Conservation (phyloP, 768 basidiomycete species). For the Hemileccinum impolitum region DNA sequence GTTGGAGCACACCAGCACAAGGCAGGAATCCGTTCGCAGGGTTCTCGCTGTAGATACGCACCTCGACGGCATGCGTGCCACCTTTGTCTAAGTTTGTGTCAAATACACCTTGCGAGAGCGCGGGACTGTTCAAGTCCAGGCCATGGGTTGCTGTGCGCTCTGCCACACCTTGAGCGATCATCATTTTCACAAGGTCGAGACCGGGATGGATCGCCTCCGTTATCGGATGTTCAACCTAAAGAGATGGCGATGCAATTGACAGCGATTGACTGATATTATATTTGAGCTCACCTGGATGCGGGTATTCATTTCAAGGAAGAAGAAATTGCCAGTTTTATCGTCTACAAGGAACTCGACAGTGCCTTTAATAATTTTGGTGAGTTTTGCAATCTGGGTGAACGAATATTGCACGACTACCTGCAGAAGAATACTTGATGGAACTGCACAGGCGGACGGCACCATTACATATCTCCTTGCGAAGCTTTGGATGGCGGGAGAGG, state of each 20-base stretch:
- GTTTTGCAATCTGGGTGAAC: not conserved
- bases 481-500: conserved; percentile 39
- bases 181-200: conserved; percentile 61
- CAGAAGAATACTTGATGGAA: conserved; percentile 54
- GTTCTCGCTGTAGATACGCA: conserved; percentile 61
- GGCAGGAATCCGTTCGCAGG: conserved; percentile 55
- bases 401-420: conserved; percentile 35
- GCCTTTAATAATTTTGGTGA: conserved; percentile 31
- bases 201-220: conserved; percentile 54
- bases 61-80: conserved; percentile 47
- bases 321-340: conserved; percentile 49
- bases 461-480: conserved; percentile 46
- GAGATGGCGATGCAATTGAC: too few species aligned
- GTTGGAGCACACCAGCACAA: conserved; percentile 59
- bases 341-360: conserved; percentile 69
- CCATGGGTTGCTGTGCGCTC: conserved; percentile 26
- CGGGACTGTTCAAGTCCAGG: conserved; percentile 16
- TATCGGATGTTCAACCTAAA: conserved; percentile 67
- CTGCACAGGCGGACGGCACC: conserved; percentile 50
- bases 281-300: conserved; percentile 46
- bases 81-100: conserved; percentile 19
- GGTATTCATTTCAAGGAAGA: conserved; percentile 73
- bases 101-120: conserved; percentile 40
- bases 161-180: conserved; percentile 55
- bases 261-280: not conserved